These are phyloP conservation scores for Fusarium devonianum DNA, from an alignment of 2,329 filamentous ascomycete species.

Conservation along the genomic window DNA sequence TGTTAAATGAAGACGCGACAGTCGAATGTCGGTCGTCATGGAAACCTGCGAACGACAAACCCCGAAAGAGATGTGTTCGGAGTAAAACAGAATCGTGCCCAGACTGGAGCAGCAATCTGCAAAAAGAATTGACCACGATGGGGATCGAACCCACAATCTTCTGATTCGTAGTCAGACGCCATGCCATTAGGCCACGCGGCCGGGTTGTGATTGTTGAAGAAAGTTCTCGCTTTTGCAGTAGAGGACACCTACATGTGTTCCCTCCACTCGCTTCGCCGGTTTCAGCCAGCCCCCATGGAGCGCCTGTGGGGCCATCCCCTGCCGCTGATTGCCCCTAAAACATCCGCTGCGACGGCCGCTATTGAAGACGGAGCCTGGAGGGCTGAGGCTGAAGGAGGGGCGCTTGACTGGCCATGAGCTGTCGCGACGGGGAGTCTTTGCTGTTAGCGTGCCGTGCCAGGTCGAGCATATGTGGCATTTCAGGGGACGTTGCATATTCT, in stretches of 20 bases:
- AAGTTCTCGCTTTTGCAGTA: accelerated
- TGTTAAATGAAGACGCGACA: too few species aligned
- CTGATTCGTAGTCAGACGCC: conserved; percentile 43
- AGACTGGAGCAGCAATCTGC: accelerated
- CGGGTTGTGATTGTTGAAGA: neutral
- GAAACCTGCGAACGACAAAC: too few species aligned
- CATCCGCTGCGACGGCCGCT: conserved; percentile 30
- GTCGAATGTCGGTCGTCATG: too few species aligned
- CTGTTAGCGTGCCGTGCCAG: conserved; percentile 25
- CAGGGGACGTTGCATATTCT: conserved; percentile 41
- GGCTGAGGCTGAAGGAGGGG: conserved; percentile 36
- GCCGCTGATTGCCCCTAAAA: conserved; percentile 37
- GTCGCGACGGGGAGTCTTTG: conserved; percentile 28
- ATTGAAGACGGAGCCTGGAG: conserved; percentile 28
- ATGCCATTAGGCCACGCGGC: conserved; percentile 38
- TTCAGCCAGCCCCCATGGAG: neutral
- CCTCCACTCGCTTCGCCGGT: too few species aligned
- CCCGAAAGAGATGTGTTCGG: neutral
- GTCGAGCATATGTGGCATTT: conserved; percentile 45
- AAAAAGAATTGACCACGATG: conserved; percentile 30
- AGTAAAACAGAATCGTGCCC: too few species aligned
- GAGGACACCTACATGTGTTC: neutral
- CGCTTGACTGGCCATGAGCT: conserved; percentile 36
- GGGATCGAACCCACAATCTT: conserved; percentile 42
- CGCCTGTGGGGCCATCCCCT: conserved; percentile 20